Base-by-base conservation (phyloP, 1,284 basidiomycete species). In the Irpex rosettiformis region DNA sequence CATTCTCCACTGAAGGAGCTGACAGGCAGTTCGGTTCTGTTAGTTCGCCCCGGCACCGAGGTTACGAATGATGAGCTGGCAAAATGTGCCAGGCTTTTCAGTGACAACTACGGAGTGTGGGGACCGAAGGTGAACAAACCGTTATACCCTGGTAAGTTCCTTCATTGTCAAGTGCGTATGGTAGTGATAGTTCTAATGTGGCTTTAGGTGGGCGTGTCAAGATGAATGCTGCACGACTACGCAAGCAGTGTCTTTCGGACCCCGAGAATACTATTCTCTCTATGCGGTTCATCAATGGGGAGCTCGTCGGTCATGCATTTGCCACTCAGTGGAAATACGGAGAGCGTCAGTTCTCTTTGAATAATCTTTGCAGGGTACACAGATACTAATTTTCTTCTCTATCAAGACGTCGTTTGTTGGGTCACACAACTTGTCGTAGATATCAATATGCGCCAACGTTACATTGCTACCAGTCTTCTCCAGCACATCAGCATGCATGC, bases 381-480 rank as follows among this genome's bases (percentile, higher is more conserved):
- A 16, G 7, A 7, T 16, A 37, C 16, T 37, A 37, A 37, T 6
- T 16, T 37, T 6, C 6, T 37, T n/a, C n/a, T n/a, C n/a, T n/a
- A 37, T 18, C 16, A 43, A 65, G 62, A 55, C 3, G 48, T 25
- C 11, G 54, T 66, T 7, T 61, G 59, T 10, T 66, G 65, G 65
- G 52, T 66, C 21, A 62, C 65, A 3, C 62, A 66, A 51, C 63
- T 66, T 28, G 62, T 64, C 30, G 63, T 66, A 28, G 52, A 60
- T 24, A 25, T 8, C 13, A 21, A 42, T 21, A 28, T 58, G 16
- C 65, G 63, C 24, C 55, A 60, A 22, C 60, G 54, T 6, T 22
- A 51, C 28, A 63, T 66, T 27, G 62, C 63, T 13, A 66, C 65
- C 10, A 25, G 3, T 30, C 55, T 64, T 27, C 45, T 66, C 4